Percentiles rank a stretch among this genome's conserved stretches.
Conservation (phyloP, 2,329 filamentous ascomycete species). For the Botrytis galanthina region DNA sequence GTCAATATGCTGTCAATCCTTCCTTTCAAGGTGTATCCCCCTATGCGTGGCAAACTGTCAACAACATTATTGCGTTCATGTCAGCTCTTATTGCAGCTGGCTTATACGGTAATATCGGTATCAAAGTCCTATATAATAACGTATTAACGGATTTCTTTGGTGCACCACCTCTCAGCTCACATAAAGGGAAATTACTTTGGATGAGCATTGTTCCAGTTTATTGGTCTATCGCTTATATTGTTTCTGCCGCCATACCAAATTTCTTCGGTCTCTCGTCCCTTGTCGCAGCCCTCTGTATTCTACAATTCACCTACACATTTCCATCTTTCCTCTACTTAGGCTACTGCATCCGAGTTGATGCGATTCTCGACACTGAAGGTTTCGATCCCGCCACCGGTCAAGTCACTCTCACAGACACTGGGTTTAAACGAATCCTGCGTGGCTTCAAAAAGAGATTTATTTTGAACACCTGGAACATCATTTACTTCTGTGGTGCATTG, state of each 20-base stretch:
- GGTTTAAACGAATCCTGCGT: slow-evolving; percentile 22
- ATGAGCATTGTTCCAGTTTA: slow-evolving; percentile 52
- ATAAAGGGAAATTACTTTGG: slow-evolving; percentile 40
- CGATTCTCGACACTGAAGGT: slow-evolving; percentile 34
- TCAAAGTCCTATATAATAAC: slow-evolving; percentile 47
- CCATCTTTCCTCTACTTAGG: slow-evolving; percentile 41
- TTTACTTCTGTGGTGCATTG: slow-evolving; percentile 31
- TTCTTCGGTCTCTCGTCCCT: slow-evolving; percentile 42
- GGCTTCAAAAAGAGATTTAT: slow-evolving; percentile 26
- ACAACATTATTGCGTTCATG: slow-evolving; percentile 29
- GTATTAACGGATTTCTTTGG: slow-evolving; percentile 44
- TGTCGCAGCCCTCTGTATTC: slow-evolving; percentile 45
- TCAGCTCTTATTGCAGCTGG: slow-evolving; percentile 42
- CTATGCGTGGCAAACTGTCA: slow-evolving; percentile 44
- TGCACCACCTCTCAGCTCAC: slow-evolving; percentile 41
- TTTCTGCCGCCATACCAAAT: slow-evolving; percentile 52
- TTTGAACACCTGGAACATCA: slow-evolving; percentile 27
- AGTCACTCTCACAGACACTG: slow-evolving; percentile 18
- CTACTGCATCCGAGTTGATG: slow-evolving; percentile 32
- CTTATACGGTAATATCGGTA: slow-evolving; percentile 44
- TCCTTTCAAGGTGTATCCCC: slow-evolving; percentile 44
- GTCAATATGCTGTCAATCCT: slow-evolving; percentile 49
- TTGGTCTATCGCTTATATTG: slow-evolving; percentile 55
- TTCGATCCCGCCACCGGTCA: slow-evolving; percentile 32
- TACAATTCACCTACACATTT: slow-evolving; percentile 49